Conservation (phyloP, 768 basidiomycete genomes). For the Glaciozyma martinii region DNA sequence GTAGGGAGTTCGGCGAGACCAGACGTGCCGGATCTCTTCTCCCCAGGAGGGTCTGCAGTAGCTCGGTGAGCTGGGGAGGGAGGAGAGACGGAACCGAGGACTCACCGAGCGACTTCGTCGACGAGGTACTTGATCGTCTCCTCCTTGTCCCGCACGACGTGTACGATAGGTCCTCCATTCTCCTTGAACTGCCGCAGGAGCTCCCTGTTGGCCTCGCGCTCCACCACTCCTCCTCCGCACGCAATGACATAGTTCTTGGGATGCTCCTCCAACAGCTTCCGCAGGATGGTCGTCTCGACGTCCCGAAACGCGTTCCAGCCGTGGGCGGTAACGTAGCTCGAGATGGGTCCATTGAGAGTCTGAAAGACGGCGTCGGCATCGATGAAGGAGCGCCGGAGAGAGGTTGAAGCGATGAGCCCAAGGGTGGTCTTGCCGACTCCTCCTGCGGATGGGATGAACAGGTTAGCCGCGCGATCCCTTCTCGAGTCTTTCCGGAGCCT, state of each 20-base stretch:
- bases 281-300: conserved; percentile 61
- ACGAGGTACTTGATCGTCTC: conserved; percentile 32
- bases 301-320: conserved; percentile 83
- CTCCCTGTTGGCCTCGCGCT: conserved; percentile 63
- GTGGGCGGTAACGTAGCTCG: conserved; percentile 33
- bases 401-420: conserved; percentile 63
- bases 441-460: conserved; percentile 3
- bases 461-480: background rate
- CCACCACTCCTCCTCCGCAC: conserved; percentile 92
- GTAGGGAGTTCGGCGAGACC: conserved; percentile 26
- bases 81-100: background rate
- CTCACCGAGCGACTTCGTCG: conserved; percentile 26
- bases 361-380: conserved; percentile 79
- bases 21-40: conserved; percentile 30
- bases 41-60: conserved; percentile 22
- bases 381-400: conserved; percentile 62
- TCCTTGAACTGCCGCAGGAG: conserved; percentile 57
- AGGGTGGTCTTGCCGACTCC: conserved; percentile 71
- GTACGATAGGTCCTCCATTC: conserved; percentile 53
- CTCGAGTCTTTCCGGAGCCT: too few relatives aligned
- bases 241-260: conserved; percentile 64
- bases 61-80: background rate
- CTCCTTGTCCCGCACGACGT: conserved; percentile 58
- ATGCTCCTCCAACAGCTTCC: conserved; percentile 54
- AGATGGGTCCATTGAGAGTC: conserved; percentile 21